Evolutionary conservation across 805 yeast genomes (phyloP).

Genomic region (Barnettozyma californica): DNA sequence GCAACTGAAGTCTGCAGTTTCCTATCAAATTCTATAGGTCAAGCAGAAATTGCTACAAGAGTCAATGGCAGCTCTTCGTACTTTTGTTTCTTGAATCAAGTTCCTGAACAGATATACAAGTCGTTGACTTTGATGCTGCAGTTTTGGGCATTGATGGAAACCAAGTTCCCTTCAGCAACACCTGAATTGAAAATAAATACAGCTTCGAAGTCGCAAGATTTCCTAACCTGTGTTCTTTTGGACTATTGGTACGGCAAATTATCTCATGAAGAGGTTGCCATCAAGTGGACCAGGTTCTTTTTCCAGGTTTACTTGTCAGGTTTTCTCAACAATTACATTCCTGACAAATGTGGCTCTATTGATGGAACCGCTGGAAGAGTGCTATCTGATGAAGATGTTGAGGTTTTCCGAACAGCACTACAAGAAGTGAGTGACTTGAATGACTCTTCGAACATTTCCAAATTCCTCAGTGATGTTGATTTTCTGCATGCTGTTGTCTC

Average conservation of each 20-base stretch:
- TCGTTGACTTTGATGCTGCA: slow-evolving; percentile 29
- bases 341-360: not conserved
- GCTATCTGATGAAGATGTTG: not conserved
- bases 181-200: not conserved
- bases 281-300: slow-evolving; percentile 3
- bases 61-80: slow-evolving; percentile 33
- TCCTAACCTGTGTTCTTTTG: slow-evolving; percentile 1
- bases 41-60: slow-evolving; percentile 56
- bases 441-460: not conserved
- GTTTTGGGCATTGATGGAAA: slow-evolving; percentile 2
- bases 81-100: slow-evolving; percentile 26
- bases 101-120: slow-evolving; percentile 35
- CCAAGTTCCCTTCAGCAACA: not conserved
- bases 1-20: not conserved
- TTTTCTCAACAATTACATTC: not conserved
- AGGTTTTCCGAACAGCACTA: not conserved
- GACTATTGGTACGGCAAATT: not conserved
- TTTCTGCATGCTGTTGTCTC: not conserved
- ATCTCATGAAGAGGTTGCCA: not conserved
- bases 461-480: not conserved
- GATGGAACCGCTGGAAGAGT: not conserved
- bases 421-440: not conserved
- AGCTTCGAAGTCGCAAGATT: not conserved
- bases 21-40: slow-evolving; percentile 42
- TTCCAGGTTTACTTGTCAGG: not conserved